Evolutionary conservation across 164 flowering plant species (phyloP).

Genomic region (Brasenia schreberi): DNA sequence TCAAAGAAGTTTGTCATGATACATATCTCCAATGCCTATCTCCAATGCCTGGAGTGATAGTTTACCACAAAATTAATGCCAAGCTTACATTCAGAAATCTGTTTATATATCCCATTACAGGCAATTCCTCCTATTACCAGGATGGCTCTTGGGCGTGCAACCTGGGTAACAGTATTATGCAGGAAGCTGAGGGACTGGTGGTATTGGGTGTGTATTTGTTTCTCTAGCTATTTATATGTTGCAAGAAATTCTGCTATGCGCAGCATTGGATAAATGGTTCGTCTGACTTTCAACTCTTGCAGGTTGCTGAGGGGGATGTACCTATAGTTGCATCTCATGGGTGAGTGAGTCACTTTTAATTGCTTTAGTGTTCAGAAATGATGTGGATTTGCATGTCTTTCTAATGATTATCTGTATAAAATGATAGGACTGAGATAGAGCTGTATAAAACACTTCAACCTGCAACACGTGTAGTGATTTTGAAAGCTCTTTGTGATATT

Average conservation of each 20-base stretch:
- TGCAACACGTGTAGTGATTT: slow-evolving; percentile 74
- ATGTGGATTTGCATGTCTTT: slow-evolving; percentile 1
- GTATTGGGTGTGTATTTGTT: slow-evolving; percentile 67
- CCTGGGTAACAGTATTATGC: slow-evolving; percentile 96
- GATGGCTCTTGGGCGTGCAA: slow-evolving; percentile 88
- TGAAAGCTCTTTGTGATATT: slow-evolving; percentile 93
- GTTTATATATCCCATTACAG: slow-evolving; percentile 17
- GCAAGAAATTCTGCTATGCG: too few relatives aligned
- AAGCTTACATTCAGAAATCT: background rate
- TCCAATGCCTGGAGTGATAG: background rate
- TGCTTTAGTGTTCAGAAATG: background rate
- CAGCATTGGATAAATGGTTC: too few relatives aligned
- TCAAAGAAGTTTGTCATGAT: too few relatives aligned
- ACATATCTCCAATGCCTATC: too few relatives aligned
- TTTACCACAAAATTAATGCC: background rate
- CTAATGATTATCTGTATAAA: slow-evolving; percentile 4
- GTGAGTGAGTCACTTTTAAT: slow-evolving; percentile 30
- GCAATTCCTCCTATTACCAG: slow-evolving; percentile 94
- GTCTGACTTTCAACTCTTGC: slow-evolving; percentile 3
- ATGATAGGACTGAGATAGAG: slow-evolving; percentile 61
- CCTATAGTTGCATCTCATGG: slow-evolving; percentile 98
- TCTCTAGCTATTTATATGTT: too few relatives aligned
- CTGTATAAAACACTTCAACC: slow-evolving; percentile 74
- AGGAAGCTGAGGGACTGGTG: slow-evolving; percentile 97
- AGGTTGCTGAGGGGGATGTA: slow-evolving; percentile 98